phyloP scores from a whole-genome alignment of 2,329 filamentous ascomycete species.

The Polytolypa hystricis region DNA sequence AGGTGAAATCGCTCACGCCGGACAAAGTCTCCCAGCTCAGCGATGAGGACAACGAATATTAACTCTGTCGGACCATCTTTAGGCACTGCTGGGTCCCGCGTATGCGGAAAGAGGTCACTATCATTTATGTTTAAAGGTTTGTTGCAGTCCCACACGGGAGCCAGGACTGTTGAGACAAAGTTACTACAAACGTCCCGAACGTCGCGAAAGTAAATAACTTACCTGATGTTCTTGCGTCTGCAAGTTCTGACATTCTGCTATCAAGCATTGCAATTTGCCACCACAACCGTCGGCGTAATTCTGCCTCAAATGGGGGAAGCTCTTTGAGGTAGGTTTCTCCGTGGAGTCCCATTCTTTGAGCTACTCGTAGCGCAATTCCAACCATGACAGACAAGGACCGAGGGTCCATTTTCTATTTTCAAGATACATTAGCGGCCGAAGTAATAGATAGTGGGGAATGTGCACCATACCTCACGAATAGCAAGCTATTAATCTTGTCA shows the following conservation, averaged over 20 bases:
- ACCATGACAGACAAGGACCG: conserved; percentile 22
- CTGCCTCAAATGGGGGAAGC: conserved; percentile 46
- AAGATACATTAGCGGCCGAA: not conserved
- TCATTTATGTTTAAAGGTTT: conserved; percentile 35
- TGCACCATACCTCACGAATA: too few relatives aligned
- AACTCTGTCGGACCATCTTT: conserved; percentile 29
- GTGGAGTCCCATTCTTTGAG: conserved; percentile 58
- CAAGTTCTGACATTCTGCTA: conserved; percentile 50
- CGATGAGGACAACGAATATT: conserved; percentile 34
- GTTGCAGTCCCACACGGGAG: conserved; percentile 32
- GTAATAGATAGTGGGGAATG: not conserved
- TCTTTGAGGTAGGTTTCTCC: conserved; percentile 44
- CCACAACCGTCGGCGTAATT: conserved; percentile 62
- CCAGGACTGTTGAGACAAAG: not conserved
- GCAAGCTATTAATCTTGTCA: too few relatives aligned
- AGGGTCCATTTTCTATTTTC: not conserved
- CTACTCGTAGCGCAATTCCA: conserved; percentile 56
- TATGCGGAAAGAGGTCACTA: conserved; percentile 28
- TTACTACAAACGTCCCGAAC: too few relatives aligned
- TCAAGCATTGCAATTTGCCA: conserved; percentile 62
- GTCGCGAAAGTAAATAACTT: too few relatives aligned
- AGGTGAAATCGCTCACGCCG: conserved; percentile 17
- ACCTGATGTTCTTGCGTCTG: conserved; percentile 1
- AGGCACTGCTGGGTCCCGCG: conserved; percentile 23
- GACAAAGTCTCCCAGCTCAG: conserved; percentile 32